Conservation (phyloP, 345 rosid genomes). For the Erodium maritimum region DNA sequence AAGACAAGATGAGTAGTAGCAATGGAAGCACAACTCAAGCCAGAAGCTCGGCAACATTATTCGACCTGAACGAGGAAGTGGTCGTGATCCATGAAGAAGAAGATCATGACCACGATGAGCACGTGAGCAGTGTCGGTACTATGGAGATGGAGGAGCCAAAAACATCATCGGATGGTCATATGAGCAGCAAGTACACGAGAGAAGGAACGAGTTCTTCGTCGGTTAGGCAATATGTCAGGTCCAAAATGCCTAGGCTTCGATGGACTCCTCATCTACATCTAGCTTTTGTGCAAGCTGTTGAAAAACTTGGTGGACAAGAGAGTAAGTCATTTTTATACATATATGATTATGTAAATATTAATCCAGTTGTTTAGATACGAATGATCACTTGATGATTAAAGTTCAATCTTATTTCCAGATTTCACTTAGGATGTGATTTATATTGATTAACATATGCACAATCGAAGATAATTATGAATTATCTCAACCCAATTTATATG, state of each 20-base stretch:
- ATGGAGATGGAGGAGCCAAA: neutral
- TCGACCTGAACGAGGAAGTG: constrained; percentile 40
- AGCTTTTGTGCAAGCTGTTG: constrained; percentile 61
- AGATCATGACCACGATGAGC: too few relatives aligned
- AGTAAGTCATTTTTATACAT: too few relatives aligned
- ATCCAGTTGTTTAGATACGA: neutral
- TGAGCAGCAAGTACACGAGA: constrained; percentile 14
- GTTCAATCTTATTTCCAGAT: too few relatives aligned
- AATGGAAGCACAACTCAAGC: constrained; percentile 8
- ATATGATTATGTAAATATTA: neutral
- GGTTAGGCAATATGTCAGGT: constrained; percentile 67
- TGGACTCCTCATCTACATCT: constrained; percentile 91
- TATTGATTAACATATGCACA: too few relatives aligned
- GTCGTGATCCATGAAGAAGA: constrained; percentile 15
- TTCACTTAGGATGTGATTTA: too few relatives aligned
- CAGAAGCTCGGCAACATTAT: constrained; percentile 6
- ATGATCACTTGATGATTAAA: too few relatives aligned
- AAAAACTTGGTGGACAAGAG: constrained; percentile 82
- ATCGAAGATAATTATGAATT: too few relatives aligned
- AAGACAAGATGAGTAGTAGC: constrained; percentile 10
- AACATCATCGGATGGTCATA: constrained; percentile 13
- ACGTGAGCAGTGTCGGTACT: neutral
- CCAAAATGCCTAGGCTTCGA: constrained; percentile 68
- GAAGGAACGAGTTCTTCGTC: constrained; percentile 16
- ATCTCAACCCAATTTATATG: too few relatives aligned